Conservation (phyloP, 306 rosid genomes). For the Dalbergia cochinchinensis region DNA sequence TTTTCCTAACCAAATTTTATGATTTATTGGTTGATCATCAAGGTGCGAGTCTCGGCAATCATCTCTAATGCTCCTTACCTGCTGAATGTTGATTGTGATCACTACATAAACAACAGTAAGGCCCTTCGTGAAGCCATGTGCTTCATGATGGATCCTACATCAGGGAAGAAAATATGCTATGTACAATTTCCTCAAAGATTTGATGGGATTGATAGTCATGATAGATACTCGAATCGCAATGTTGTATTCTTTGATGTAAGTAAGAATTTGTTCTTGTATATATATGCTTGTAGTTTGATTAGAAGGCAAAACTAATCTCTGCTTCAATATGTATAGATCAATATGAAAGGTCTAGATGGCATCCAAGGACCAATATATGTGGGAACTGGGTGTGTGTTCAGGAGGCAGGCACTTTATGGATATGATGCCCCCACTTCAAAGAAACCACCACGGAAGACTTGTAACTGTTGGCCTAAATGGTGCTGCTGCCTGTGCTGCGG, state of each 20-base stretch:
- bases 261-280: conserved; percentile 26
- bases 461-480: conserved; percentile 91
- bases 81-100: conserved; percentile 94
- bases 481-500: conserved; percentile 74
- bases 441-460: conserved; percentile 77
- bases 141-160: conserved; percentile 94
- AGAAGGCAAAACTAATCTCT: conserved; percentile 36
- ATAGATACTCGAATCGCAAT: conserved; percentile 93
- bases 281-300: not conserved
- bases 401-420: conserved; percentile 95
- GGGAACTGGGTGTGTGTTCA: conserved; percentile 94
- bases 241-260: conserved; percentile 95
- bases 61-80: conserved; percentile 91
- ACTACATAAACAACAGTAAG: conserved; percentile 93
- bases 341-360: conserved; percentile 91
- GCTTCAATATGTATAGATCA: conserved; percentile 61
- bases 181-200: conserved; percentile 97
- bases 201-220: conserved; percentile 92
- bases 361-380: conserved; percentile 88
- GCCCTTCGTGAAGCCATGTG: conserved; percentile 98
- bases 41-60: conserved; percentile 90
- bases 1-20: conserved; percentile 18
- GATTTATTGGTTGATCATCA: conserved; percentile 34
- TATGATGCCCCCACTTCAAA: conserved; percentile 82
- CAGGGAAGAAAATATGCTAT: conserved; percentile 86